Evolutionary conservation across 2,329 filamentous ascomycete species (phyloP), one percentile per base, ranked within the genome.

Genomic region (Cladosporium sp.): DNA sequence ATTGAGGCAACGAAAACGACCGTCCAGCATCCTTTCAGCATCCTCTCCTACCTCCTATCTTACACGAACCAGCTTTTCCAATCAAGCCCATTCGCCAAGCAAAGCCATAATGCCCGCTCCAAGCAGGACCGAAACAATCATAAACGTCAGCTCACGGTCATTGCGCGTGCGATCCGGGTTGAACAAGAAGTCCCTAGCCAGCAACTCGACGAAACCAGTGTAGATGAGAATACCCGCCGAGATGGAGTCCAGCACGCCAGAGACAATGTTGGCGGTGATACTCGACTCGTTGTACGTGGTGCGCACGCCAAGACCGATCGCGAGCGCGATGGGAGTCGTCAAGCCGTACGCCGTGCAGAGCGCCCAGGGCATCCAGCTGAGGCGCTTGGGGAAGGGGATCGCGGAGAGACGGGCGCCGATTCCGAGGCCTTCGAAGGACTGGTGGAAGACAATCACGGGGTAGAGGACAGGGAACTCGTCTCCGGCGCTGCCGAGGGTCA

Each of bases 371-470:
- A 90, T 84, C 80, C 82, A 86, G 30, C 72, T 68, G 64, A 87
- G 86, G 27, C 75, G 75, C 34, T 75, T 71, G 0, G 91, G 89
- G 86, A 89, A 96, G 0, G 81, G 78, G 0, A 89, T 82, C 1
- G 82, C 80, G 1, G 89, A 89, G 2, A 96, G 79, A 52, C 92
- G 85, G 2, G 90, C 84, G 18, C 91, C 91, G 5, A 96, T 78
- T 78, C 89, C 91, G 11, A 96, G 83, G 11, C 91, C 91, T 70
- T 96, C 91, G 54, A 96, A 95, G 32, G 88, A 89, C 67, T 96
- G 91, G 68, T 96, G 91, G 76, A 96, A 95, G 61, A 90, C 82
- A 7, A 84, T 73, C 27, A 84, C 82, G 42, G 82, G 72, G 66
- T 83, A 84, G 3, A 85, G 73, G 0, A 79, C 81, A 41, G 68